These are phyloP conservation scores for Termitomyces heimii DNA, from an alignment of 768 basidiomycete species.

Conservation along the genomic window DNA sequence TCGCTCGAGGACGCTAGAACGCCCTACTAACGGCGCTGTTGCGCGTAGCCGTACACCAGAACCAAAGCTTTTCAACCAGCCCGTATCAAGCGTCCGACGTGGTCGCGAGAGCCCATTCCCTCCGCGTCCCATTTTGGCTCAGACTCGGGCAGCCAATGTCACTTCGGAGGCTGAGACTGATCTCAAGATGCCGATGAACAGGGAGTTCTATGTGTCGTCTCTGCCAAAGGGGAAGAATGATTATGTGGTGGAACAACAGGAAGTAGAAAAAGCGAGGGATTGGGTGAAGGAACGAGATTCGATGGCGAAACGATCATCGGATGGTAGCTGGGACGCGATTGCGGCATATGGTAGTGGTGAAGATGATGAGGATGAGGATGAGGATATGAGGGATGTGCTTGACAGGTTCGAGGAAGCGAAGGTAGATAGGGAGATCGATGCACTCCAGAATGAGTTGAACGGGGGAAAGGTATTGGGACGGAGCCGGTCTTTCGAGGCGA, in stretches of 20 bases:
- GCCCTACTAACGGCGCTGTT: background rate
- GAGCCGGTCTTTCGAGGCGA: constrained; percentile 22
- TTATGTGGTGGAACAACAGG: constrained; percentile 4
- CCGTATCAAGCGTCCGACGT: constrained; percentile 25
- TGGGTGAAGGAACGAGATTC: constrained; percentile 3
- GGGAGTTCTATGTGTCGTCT: constrained; percentile 24
- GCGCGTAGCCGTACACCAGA: constrained; percentile 10
- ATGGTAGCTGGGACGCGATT: constrained; percentile 18
- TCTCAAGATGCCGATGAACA: constrained; percentile 23
- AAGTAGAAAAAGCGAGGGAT: constrained; percentile 2
- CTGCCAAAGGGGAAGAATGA: constrained; percentile 1
- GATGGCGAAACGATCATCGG: constrained; percentile 8
- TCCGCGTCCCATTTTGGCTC: constrained; percentile 29
- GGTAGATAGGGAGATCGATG: constrained; percentile 5
- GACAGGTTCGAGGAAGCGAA: constrained; percentile 29
- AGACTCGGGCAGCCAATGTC: constrained; percentile 14
- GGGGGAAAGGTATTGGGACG: constrained; percentile 20
- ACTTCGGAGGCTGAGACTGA: constrained; percentile 20
- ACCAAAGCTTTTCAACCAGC: constrained; percentile 5
- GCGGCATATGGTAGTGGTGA: constrained; percentile 19
- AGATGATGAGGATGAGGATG: constrained; percentile 23
- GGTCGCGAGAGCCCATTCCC: constrained; percentile 51
- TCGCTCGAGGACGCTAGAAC: constrained; percentile 3
- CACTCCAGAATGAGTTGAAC: constrained; percentile 1
- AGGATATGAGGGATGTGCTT: constrained; percentile 28